phyloP scores from a whole-genome alignment of 176 grass and related monocot genomes.

The Typha latifolia region DNA sequence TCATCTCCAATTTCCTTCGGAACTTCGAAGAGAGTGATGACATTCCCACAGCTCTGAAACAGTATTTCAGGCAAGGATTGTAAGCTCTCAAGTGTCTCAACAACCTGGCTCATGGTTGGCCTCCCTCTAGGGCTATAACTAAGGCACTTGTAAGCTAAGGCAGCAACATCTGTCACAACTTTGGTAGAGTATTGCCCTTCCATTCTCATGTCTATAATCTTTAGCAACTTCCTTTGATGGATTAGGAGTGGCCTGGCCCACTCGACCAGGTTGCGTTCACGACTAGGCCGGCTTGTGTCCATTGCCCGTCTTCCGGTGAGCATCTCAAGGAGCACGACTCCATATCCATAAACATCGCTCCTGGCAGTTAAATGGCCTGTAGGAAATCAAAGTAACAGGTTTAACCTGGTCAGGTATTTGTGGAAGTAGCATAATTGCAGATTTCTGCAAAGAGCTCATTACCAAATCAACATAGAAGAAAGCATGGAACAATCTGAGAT shows the following conservation, averaged over 20 bases:
- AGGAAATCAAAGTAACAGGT: too few species aligned
- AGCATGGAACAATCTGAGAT: too few species aligned
- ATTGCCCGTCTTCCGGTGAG: slow-evolving; percentile 76
- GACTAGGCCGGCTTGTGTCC: slow-evolving; percentile 61
- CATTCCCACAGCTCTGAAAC: slow-evolving; percentile 40
- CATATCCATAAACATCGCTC: slow-evolving; percentile 89
- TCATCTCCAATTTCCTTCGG: slow-evolving; percentile 31
- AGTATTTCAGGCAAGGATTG: slow-evolving; percentile 58
- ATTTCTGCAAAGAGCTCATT: too few species aligned
- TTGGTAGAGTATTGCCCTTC: slow-evolving; percentile 78
- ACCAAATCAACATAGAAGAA: too few species aligned
- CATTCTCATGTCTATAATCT: slow-evolving; percentile 84
- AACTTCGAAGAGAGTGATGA: slow-evolving; percentile 57
- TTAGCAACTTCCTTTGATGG: slow-evolving; percentile 69
- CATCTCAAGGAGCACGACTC: slow-evolving; percentile 88
- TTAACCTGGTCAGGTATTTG: too few species aligned
- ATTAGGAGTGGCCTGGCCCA: slow-evolving; percentile 87
- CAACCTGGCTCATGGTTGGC: slow-evolving; percentile 66
- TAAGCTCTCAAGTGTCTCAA: slow-evolving; percentile 42
- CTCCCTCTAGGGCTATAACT: slow-evolving; percentile 85
- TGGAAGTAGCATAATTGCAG: too few species aligned
- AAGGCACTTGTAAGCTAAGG: slow-evolving; percentile 68
- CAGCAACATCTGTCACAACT: slow-evolving; percentile 51
- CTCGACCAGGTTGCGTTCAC: slow-evolving; percentile 82
- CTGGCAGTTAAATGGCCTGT: slow-evolving; percentile 79